A percentile compares a stretch with the other conserved stretches of the same genome.
These are phyloP conservation scores for Ammopiptanthus mongolicus DNA, from an alignment of 306 rosid species.

Conservation along the genomic window DNA sequence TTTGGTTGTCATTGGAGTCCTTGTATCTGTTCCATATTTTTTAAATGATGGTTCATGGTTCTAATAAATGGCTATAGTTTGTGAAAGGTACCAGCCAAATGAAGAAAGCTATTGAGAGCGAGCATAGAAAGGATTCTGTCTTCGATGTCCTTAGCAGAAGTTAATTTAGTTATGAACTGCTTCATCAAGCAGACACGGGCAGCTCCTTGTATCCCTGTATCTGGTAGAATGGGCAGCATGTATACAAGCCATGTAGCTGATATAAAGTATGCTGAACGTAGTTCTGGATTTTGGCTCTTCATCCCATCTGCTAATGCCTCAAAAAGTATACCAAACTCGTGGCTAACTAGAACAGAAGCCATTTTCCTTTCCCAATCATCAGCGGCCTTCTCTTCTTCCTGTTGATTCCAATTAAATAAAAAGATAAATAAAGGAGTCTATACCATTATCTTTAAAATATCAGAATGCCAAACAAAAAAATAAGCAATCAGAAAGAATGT, in stretches of 20 bases:
- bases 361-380: conserved; percentile 85
- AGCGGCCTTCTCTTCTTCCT: conserved; percentile 81
- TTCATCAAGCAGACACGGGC: conserved; percentile 76
- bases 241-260: conserved; percentile 81
- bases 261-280: conserved; percentile 62
- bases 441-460: background rate
- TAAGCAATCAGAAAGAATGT: background rate
- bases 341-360: conserved; percentile 70
- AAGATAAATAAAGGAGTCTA: background rate
- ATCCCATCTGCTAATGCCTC: conserved; percentile 89
- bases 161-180: conserved; percentile 60
- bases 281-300: conserved; percentile 55
- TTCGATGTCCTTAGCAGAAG: conserved; percentile 53
- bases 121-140: conserved; percentile 82
- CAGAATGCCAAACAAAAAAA: background rate
- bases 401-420: conserved; percentile 18
- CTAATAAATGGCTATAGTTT: background rate
- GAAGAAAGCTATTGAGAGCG: conserved; percentile 68
- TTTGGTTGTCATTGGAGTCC: background rate
- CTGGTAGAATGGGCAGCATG: conserved; percentile 79
- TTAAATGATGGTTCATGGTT: background rate
- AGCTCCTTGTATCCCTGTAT: conserved; percentile 74
- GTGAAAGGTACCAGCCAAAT: conserved; percentile 57
- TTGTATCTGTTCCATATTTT: background rate
- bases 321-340: conserved; percentile 80